These are phyloP conservation scores for Blastobotrys illinoisensis DNA, from an alignment of 1,139 yeast genomes.

Conservation along the genomic window DNA sequence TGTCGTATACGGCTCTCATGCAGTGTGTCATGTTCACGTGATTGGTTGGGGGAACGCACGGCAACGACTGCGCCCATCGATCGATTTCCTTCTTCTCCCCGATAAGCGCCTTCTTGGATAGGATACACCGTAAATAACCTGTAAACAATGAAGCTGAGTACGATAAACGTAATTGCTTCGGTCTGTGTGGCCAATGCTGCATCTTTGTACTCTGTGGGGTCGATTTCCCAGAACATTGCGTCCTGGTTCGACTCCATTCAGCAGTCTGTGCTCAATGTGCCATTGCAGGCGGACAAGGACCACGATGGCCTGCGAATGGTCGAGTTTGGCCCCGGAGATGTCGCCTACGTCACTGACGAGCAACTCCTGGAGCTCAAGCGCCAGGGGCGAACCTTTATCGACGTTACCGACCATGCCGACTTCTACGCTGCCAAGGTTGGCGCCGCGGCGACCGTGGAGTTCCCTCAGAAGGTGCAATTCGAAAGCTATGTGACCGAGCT, in stretches of 20 bases:
- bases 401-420: constrained; percentile 49
- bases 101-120: neutral
- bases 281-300: neutral
- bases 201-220: neutral
- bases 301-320: constrained; percentile 22
- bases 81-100: neutral
- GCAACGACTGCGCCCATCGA: neutral
- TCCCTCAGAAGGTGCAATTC: constrained; percentile 47
- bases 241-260: neutral
- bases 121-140: neutral
- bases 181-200: neutral
- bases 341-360: constrained; percentile 46
- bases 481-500: constrained; percentile 40
- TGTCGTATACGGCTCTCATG: too few species aligned
- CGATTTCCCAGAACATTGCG: neutral
- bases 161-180: neutral
- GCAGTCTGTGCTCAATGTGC: neutral
- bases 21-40: neutral
- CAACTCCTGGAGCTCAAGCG: constrained; percentile 53
- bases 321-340: constrained; percentile 32
- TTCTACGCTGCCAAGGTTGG: constrained; percentile 12
- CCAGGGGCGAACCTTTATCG: constrained; percentile 57
- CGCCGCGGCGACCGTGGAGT: constrained; percentile 35
- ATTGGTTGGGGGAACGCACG: neutral
- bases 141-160: neutral